A percentile compares a stretch with the other conserved stretches of the same genome.
Evolutionary conservation across 139 green algal genomes (phyloP).

Genomic region (Diplosphaera chodatii): DNA sequence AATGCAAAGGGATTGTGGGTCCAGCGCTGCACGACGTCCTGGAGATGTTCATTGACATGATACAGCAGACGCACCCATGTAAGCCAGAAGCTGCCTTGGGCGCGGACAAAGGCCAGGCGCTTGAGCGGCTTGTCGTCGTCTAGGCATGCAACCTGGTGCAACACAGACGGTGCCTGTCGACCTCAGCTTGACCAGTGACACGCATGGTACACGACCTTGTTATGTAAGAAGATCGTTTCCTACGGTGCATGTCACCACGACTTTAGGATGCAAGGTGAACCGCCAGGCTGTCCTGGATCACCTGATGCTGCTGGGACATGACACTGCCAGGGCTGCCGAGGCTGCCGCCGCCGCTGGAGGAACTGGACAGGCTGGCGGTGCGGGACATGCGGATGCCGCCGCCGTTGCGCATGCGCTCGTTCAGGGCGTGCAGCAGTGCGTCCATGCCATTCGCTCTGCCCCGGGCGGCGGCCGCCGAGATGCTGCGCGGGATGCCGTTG

Average conservation of each 20-base stretch:
- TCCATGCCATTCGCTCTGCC: background rate
- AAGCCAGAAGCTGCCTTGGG: background rate
- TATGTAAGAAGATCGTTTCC: too few species aligned
- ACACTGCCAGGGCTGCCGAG: background rate
- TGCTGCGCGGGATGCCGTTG: background rate
- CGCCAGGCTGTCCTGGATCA: too few species aligned
- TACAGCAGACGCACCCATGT: background rate
- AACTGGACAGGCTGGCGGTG: background rate
- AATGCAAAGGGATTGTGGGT: too few species aligned
- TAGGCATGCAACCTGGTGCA: background rate
- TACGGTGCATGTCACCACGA: too few species aligned
- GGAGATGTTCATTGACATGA: too few species aligned
- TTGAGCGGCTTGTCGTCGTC: background rate
- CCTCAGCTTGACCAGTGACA: too few species aligned
- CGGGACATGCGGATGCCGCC: background rate
- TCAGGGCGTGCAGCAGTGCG: background rate
- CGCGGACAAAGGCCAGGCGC: background rate
- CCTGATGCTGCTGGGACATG: too few species aligned
- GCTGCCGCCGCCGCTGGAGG: background rate
- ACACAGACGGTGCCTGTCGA: too few species aligned
- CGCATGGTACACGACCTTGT: too few species aligned
- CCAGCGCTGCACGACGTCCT: too few species aligned
- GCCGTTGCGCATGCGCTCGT: background rate
- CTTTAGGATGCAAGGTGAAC: too few species aligned
- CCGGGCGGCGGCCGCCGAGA: too few species aligned